Evolutionary conservation across 208 protist species (phyloP), one percentile per base, ranked within the genome.

Genomic region (Acanthamoeba triangularis): DNA sequence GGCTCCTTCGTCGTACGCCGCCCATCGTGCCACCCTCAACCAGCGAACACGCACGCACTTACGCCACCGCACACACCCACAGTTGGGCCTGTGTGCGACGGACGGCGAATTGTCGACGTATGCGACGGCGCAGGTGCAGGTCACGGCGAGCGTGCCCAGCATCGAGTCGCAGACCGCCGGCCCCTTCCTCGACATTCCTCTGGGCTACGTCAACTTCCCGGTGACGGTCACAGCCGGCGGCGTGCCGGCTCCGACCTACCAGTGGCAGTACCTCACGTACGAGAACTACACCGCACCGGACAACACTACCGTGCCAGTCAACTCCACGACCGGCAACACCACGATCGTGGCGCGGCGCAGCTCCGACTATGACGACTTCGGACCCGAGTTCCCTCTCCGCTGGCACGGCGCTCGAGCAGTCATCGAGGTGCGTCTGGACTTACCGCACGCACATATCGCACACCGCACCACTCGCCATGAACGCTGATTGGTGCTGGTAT

Each of bases 11-110:
- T 54, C 41, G 74, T 84, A 14, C 74, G 41, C 30, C 23, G 0
- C 16, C 0, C 30, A 10, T 30, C 8, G 11, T 16, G 59, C 63
- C 59, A 63, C 52, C 16, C n/a, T 41, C n/a, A 72, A 47, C 41
- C 8, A 6, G 41, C 41, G 41, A 47, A 47, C 41, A 47, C 41
- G 41, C 41, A 47, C 41, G 11, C 41, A 44, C 41, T 47, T 47
- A 47, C 41, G 5, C 41, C 41, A 47, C 41, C 41, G 41, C 41
- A 47, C 41, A 10, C 16, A 56, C 52, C 7, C 25, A 23, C 65
- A 72, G 65, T 72, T 72, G 65, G 35, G 30, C 16, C n/a, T 72
- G 30, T 72, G 65, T 23, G 65, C 65, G 74, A 82, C 74, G n/a
- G 74, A 82, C 44, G 74, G 74, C 44, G 74, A 82, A 37, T 20